Percentiles rank a stretch among this genome's conserved stretches.
Conservation (phyloP, 2,329 filamentous ascomycete species). For the Tothia fuscella region DNA sequence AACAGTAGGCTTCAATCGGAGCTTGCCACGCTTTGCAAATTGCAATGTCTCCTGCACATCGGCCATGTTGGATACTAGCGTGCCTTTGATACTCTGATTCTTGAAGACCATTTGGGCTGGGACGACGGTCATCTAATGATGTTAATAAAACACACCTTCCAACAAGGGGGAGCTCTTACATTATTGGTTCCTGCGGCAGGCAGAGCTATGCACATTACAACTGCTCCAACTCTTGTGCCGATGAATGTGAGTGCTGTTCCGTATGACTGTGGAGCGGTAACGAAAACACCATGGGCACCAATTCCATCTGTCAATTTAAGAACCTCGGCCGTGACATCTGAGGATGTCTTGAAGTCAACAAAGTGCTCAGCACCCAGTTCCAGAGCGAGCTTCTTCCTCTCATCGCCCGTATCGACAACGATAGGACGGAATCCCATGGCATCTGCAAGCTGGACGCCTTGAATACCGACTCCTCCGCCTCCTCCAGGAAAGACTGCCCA, state of each 20-base stretch:
- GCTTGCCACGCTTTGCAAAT: constrained; percentile 9
- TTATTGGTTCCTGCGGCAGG: constrained; percentile 8
- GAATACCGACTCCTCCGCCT: constrained; percentile 33
- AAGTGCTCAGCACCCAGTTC: constrained; percentile 44
- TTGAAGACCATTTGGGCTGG: constrained; percentile 6
- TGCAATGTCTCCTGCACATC: constrained; percentile 9
- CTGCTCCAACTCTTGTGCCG: constrained; percentile 7
- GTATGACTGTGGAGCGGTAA: constrained; percentile 28
- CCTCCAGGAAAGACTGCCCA: constrained; percentile 30
- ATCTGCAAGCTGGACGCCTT: constrained; percentile 35
- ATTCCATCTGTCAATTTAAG: constrained; percentile 34
- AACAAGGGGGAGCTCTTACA: not conserved
- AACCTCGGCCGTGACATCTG: constrained; percentile 30
- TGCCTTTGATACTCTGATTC: constrained; percentile 7
- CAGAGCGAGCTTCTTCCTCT: constrained; percentile 34
- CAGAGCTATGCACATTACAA: constrained; percentile 11
- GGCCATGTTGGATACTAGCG: constrained; percentile 6
- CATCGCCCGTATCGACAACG: constrained; percentile 40
- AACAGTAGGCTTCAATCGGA: constrained; percentile 7
- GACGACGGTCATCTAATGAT: constrained; percentile 9
- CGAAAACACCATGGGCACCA: constrained; percentile 35
- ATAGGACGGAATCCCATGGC: constrained; percentile 47
- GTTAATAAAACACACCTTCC: not conserved
- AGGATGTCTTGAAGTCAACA: constrained; percentile 40
- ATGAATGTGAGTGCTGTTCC: constrained; percentile 9